phyloP scores from a whole-genome alignment of 176 grass and related monocot species.

The Ensete ventricosum region DNA sequence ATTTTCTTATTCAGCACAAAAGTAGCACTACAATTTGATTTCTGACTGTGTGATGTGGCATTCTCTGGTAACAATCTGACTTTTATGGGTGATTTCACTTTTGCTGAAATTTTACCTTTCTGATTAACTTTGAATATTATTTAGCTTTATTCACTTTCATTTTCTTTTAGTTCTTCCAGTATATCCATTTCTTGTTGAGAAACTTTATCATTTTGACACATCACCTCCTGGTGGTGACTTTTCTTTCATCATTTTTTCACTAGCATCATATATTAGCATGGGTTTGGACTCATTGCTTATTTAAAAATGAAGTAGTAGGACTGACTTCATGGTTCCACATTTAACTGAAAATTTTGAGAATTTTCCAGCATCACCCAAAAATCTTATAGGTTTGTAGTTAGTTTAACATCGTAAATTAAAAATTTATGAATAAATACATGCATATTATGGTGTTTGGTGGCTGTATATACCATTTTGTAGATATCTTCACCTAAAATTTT shows the following conservation, averaged over 20 bases:
- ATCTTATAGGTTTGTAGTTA: background rate
- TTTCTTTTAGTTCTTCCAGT: background rate
- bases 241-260: background rate
- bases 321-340: too few relatives aligned
- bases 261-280: background rate
- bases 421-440: background rate
- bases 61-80: background rate
- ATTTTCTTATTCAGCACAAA: background rate
- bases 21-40: background rate
- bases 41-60: background rate
- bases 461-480: background rate
- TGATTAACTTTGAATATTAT: background rate
- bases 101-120: background rate
- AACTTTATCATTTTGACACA: background rate
- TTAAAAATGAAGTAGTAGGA: too few relatives aligned
- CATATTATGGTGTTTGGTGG: background rate
- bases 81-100: background rate
- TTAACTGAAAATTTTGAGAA: background rate
- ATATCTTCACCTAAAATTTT: background rate
- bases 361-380: background rate
- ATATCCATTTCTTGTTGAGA: background rate
- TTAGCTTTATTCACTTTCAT: background rate
- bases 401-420: background rate
- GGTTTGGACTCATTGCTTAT: too few relatives aligned
- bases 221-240: background rate